Evolutionary conservation across 2,329 filamentous ascomycete genomes (phyloP), one percentile per base, ranked within the genome.

Genomic region (Colletotrichum tropicale): DNA sequence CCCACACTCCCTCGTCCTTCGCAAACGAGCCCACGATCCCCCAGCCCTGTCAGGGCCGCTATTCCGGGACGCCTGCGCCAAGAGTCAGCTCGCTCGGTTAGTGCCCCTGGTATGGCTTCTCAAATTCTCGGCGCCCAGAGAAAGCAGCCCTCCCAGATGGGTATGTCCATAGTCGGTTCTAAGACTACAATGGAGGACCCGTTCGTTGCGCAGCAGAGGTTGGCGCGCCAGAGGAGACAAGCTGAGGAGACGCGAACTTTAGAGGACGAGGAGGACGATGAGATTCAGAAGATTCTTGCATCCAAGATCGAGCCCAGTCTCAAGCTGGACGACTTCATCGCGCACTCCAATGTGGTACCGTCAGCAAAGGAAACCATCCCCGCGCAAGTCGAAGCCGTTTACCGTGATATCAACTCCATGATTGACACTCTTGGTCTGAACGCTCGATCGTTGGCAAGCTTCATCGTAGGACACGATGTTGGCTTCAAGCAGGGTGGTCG

Each of bases 391-490:
- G 92, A 94, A 80, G 89, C 91, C 21, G 87, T 94, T 2, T 97
- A 95, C 82, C 91, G 94, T 60, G 95, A 96, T 80, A 94, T 96
- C 82, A 96, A 97, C 83, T 94, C 94, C 15, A 99, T 98, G 97
- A 93, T 99, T 58, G 95, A 98, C 80, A 96, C 95, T 0, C 87
- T 98, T 55, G 96, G 96, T 12, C 90, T 98, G 66, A 98, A 98
- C 82, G 92, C 88, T 13, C 88, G 91, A 18, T 92, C 94, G 8
- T 91, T 96, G 48, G 88, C 89, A 64, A 87, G 87, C 13, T 94
- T 93, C 78, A 88, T 96, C 58, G 88, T 91, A 71, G 95, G 93
- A 9, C 94, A 98, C 79, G 88, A 88, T 13, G 87, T 92, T 66
- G 84, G 88, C 56, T 84, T 87, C 66, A 87, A 89, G 67, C 86